Base-by-base conservation (phyloP, 2,329 filamentous ascomycete genomes). In the Dothistroma pini region DNA sequence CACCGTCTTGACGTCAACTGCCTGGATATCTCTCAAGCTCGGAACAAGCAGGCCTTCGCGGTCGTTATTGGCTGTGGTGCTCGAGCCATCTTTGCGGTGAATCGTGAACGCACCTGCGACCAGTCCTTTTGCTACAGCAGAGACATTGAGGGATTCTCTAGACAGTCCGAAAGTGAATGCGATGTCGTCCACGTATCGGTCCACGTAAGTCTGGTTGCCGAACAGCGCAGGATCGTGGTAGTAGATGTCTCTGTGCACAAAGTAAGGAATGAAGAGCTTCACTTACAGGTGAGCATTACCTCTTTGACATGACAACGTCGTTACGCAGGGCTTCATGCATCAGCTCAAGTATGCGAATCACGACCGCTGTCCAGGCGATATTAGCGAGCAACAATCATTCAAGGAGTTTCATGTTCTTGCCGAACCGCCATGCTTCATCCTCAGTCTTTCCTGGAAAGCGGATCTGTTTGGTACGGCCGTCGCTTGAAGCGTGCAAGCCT, bases 191-290 rank as follows among this genome's bases (percentile, higher is more conserved):
- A 95, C 84, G 51, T 90, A 84, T 32, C 81, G 80, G 71, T 95
- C 87, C 0, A 95, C 89, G 14, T 85, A 79, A 16, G 75, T 71
- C 72, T 95, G 91, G 54, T 80, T 86, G 21, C 81, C 80, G 69
- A 95, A 96, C 0, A 96, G 77, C 10, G 86, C 82, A 4, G 87
- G 85, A 66, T 92, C 83, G 68, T 90, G 86, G 71, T 96, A 96
- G 73, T 88, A 96, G 4, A 96, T 86, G 69, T 90, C 89, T 63
- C 90, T 93, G 62, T 32, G 3, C 25, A 14, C 7, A 51, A 22
- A 57, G 32, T 61, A 31, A 65, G 64, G 48, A 66, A 64, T 58
- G 51, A 41, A 41, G 19, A 44, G 54, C 49, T n/a, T 48, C 31
- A 35, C 51, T n/a, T 53, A 53, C 48, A 21, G n/a, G 51, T 32